Evolutionary conservation across 495 filamentous ascomycete genomes (phyloP).

Genomic region (Penicillium pulvis): DNA sequence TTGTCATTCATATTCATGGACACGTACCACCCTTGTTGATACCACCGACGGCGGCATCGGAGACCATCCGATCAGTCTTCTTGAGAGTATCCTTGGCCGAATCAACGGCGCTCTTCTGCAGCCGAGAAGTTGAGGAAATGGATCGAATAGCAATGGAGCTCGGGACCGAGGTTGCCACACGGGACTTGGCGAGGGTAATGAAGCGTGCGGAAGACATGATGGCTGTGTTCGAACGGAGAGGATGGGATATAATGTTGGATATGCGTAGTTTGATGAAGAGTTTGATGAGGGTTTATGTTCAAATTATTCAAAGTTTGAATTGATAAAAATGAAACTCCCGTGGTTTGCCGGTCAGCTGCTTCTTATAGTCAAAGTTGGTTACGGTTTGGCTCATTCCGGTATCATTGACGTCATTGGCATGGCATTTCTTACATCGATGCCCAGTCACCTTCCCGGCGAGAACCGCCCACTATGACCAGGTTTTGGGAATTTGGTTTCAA

Average conservation of each 20-base stretch:
- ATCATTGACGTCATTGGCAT: constrained; percentile 25
- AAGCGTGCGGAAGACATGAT: constrained; percentile 27
- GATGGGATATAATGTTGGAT: not conserved
- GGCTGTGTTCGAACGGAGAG: not conserved
- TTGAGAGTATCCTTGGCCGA: constrained; percentile 58
- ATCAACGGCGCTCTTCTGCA: constrained; percentile 45
- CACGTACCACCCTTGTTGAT: constrained; percentile 61
- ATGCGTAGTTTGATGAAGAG: not conserved
- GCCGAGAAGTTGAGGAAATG: constrained; percentile 35
- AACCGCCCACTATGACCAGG: not conserved
- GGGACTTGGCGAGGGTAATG: constrained; percentile 25
- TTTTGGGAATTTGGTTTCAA: not conserved
- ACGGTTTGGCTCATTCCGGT: constrained; percentile 9
- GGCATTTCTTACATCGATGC: constrained; percentile 34
- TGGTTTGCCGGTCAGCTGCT: not conserved
- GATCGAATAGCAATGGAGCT: constrained; percentile 24
- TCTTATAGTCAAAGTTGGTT: constrained; percentile 13
- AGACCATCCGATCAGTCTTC: constrained; percentile 55
- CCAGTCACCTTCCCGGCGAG: constrained; percentile 20
- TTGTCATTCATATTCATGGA: not conserved
- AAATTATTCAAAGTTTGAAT: not conserved
- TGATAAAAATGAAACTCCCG: not conserved
- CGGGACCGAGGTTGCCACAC: constrained; percentile 22
- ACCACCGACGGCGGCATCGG: constrained; percentile 59
- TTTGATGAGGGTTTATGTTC: not conserved